Base-by-base conservation (phyloP, 169 alveolate genomes). In the Plasmodium gonderi region DNA sequence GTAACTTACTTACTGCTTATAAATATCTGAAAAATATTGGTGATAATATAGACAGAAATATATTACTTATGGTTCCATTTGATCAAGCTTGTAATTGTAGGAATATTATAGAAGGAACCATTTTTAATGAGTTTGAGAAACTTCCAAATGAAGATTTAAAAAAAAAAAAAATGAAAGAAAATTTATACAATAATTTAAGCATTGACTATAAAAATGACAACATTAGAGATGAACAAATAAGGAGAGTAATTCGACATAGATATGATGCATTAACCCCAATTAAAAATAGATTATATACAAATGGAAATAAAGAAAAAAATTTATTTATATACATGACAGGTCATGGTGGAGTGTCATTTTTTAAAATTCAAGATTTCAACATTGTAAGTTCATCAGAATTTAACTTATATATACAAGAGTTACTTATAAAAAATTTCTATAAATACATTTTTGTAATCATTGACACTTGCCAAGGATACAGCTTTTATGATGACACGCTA, bases 381-480 rank as follows among this genome's bases (percentile, higher is more conserved):
- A 91, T 94, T 33, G 89, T 95, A 8, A 87, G 96, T 54, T 92
- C 97, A 4, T 36, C 78, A 20, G 96, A 95, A 64, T 83, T 94
- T 76, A 95, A 90, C 38, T 36, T 79, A 60, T 94, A 94, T 72
- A 80, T 93, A 65, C 91, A 76, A 81, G 97, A 95, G 81, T 68
- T 95, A 78, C 75, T 85, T 47, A 91, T 95, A 44, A 95, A 95
- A 91, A 81, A 95, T 29, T 72, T 95, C 3, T 93, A 94, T 51
- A 91, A 91, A 68, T 90, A 85, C 44, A 87, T 92, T 11, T 72
- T 95, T 79, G 93, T 94, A 47, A 64, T 95, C 11, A 38, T 91
- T 45, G 97, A 95, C 44, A 95, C 97, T 7, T 95, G 97, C 42
- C 96, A 94, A 72, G 96, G 96, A 1, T 94, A 96, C 45, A 95